phyloP scores from a whole-genome alignment of 306 rosid species.

The Cicer bijugum region DNA sequence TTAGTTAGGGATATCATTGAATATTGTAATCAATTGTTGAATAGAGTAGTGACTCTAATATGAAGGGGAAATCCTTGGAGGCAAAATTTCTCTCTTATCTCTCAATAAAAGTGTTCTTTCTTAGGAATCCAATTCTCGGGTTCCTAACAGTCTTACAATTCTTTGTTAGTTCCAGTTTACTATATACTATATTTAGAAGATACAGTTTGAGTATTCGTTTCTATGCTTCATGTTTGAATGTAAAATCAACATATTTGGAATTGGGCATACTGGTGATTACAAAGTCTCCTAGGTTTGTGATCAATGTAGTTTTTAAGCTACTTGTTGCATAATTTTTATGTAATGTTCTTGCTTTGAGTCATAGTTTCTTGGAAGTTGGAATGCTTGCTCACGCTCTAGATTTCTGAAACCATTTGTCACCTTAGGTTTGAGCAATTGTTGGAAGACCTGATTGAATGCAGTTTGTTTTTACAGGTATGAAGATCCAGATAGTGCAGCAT shows the following conservation, averaged over 20 bases:
- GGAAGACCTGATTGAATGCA: slow-evolving; percentile 3
- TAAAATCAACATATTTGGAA: slow-evolving; percentile 22
- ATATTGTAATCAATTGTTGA: too few relatives aligned
- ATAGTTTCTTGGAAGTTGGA: too few relatives aligned
- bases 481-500: slow-evolving; percentile 80
- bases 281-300: slow-evolving; percentile 29
- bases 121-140: too few relatives aligned
- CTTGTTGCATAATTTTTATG: slow-evolving; percentile 33
- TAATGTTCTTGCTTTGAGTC: slow-evolving; percentile 2
- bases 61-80: too few relatives aligned
- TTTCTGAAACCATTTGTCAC: slow-evolving; percentile 6
- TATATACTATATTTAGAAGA: slow-evolving; percentile 14
- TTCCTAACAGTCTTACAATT: neutral
- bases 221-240: neutral
- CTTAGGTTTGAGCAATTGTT: slow-evolving; percentile 29
- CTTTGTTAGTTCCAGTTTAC: neutral
- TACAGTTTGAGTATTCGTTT: slow-evolving; percentile 17
- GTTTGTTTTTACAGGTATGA: slow-evolving; percentile 55
- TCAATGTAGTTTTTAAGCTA: slow-evolving; percentile 25
- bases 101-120: too few relatives aligned
- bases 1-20: too few relatives aligned
- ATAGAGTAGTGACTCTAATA: too few relatives aligned
- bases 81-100: too few relatives aligned
- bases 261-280: slow-evolving; percentile 13
- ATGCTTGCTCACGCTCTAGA: neutral